Base-by-base conservation (phyloP, 1,284 basidiomycete species). In the Trichosporon inkin region DNA sequence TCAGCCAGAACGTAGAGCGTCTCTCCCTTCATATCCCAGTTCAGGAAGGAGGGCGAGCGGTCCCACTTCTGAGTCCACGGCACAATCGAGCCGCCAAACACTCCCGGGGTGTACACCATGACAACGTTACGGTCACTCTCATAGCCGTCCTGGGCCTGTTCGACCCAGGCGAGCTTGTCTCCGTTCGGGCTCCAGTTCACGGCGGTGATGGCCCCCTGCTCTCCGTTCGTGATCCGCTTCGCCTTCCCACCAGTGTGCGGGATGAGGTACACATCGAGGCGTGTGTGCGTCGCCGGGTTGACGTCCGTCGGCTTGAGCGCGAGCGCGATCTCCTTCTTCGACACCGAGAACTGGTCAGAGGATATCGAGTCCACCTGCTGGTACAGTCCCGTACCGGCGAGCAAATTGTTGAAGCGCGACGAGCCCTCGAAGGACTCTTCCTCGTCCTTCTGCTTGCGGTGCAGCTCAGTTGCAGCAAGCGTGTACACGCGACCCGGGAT, bases 91-190 rank as follows among this genome's bases (percentile, higher is more conserved):
- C 64, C 62, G 13, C 55, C 55, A 24, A 63, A 59, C 6, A 84
- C 85, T 54, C 76, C 74, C 17, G 93, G 76, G 71, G 77, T 75
- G 68, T 87, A 89, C 13, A 93, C 83, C 53, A 92, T 85, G 51
- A 93, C 82, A 69, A 89, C 87, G 39, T 76, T 71, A 20, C 71
- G 66, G 63, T 81, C 80, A 20, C 87, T 83, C 77, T 96, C 92
- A 69, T 93, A 88, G 1, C 92, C 92, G 70, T 96, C 91, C 71
- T 88, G 74, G 52, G 86, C 85, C 65, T 92, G 83, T 76, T 96
- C 88, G 39, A 90, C 79, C 92, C 92, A 96, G 0, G 88, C 90
- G 1, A 85, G 84, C 75, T 88, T 89, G 57, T 82, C 82, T 0
- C 87, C 89, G 38, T 84, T 78, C 2, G 80, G 78, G 65, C 82